These are phyloP conservation scores for Crithidia fasciculata DNA, from an alignment of 208 protist genomes.

Conservation along the genomic window DNA sequence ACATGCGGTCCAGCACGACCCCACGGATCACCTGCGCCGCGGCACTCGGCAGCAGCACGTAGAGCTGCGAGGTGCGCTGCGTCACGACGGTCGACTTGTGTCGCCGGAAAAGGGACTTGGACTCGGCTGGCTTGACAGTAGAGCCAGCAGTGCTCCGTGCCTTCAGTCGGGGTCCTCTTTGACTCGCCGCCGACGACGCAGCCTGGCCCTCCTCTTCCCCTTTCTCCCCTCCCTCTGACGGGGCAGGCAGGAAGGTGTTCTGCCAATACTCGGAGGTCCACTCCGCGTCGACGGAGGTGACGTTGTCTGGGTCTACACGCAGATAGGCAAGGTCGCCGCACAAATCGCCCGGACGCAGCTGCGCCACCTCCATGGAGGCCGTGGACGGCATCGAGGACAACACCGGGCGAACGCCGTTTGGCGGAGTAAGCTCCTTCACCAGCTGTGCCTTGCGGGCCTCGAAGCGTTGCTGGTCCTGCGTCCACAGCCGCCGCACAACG, in stretches of 20 bases:
- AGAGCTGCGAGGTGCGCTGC: conserved; percentile 19
- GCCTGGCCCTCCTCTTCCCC: conserved; percentile 6
- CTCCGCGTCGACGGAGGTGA: conserved; percentile 51
- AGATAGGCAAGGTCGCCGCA: conserved; percentile 79
- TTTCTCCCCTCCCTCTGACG: not conserved
- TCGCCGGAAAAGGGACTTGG: conserved; percentile 22
- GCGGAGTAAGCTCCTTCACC: conserved; percentile 19
- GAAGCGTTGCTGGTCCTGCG: conserved; percentile 31
- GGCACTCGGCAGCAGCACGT: conserved; percentile 24
- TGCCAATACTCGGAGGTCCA: conserved; percentile 72
- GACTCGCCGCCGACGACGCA: conserved; percentile 3
- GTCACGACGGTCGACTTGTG: conserved; percentile 31
- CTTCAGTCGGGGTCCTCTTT: not conserved
- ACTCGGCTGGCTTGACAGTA: not conserved
- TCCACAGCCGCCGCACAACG: conserved; percentile 55
- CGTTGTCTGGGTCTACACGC: conserved; percentile 60
- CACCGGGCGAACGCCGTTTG: conserved; percentile 6
- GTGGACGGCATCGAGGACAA: conserved; percentile 21
- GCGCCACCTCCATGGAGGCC: conserved; percentile 63
- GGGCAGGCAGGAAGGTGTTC: conserved; percentile 27
- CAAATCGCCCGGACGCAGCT: conserved; percentile 63
- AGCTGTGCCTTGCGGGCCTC: conserved; percentile 20
- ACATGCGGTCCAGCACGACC: conserved; percentile 25
- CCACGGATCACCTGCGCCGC: conserved; percentile 18
- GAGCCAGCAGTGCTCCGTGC: not conserved